Conservation (phyloP, 2,329 filamentous ascomycete species). For the Exophiala sp. region DNA sequence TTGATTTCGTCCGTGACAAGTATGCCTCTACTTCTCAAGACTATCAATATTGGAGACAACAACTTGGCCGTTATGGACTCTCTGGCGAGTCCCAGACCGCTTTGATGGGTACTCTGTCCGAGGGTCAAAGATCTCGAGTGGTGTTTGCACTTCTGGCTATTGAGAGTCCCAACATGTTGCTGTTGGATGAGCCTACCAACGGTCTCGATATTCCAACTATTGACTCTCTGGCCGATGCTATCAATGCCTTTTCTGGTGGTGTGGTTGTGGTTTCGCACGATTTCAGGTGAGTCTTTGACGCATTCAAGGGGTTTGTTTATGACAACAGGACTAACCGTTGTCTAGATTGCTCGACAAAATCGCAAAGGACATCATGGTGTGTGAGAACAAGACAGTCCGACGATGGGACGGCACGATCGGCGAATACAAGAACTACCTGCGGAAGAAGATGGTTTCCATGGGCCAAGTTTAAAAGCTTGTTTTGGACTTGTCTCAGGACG, state of each 20-base stretch:
- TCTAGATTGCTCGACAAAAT: conserved; percentile 93
- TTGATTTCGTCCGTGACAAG: conserved; percentile 97
- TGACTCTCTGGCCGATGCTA: conserved; percentile 93
- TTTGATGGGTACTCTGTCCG: conserved; percentile 94
- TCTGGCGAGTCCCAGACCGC: conserved; percentile 91
- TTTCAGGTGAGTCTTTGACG: conserved; percentile 66
- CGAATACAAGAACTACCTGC: conserved; percentile 95
- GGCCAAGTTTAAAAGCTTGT: conserved; percentile 65
- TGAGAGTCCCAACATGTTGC: conserved; percentile 92
- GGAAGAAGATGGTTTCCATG: conserved; percentile 93
- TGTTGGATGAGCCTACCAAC: conserved; percentile 98
- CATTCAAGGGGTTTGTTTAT: background rate
- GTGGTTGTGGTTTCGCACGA: conserved; percentile 98
- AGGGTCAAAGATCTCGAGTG: conserved; percentile 96
- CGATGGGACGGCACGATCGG: conserved; percentile 84
- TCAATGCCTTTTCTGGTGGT: conserved; percentile 93
- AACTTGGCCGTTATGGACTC: conserved; percentile 90
- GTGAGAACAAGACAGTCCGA: conserved; percentile 92
- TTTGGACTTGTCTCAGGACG: background rate
- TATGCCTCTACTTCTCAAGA: conserved; percentile 85
- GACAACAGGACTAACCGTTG: conserved; percentile 10
- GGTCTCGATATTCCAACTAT: conserved; percentile 98
- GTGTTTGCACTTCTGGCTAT: conserved; percentile 96
- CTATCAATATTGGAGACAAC: conserved; percentile 99
- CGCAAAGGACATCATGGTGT: conserved; percentile 98